Evolutionary conservation across 2,329 filamentous ascomycete species (phyloP), one percentile per base, ranked within the genome.

Genomic region (Corynespora cassiicola): DNA sequence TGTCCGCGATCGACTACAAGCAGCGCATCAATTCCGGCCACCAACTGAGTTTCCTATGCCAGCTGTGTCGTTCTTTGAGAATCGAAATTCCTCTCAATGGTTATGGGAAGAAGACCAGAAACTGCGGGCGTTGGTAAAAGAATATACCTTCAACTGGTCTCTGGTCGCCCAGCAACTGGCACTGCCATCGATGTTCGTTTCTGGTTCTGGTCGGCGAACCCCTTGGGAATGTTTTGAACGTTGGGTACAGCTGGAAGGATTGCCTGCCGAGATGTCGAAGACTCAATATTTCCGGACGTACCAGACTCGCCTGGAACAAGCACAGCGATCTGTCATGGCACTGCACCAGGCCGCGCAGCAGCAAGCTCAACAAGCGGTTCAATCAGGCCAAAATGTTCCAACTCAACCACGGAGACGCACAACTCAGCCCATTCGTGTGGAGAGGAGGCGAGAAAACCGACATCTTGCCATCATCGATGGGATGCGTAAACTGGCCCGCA

Each of bases 201-300:
- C 91, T 14, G 90, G 89, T 2, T 84, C 90, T 8, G 92, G 97
- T 64, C 81, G 94, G 46, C 82, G 94, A 31, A 97, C 92, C 3
- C 90, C 92, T 0, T 99, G 94, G 94, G 94, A 99, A 71, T 99
- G 94, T 64, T 99, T 99, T 57, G 94, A 99, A 69, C 82, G 94
- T 27, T 99, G 92, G 92, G 87, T 96, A 37, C 85, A 88, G 53
- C 75, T 97, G 9, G 94, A 97, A 70, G 90, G 91, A 1, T 75
- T 96, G 23, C 92, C 94, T 4, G 82, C 86, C 8, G 94, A 99
- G 51, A 95, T 97, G 86, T 85, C 87, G 12, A 96, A 96, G 72
- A 96, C 90, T 1, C 87, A 91, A 28, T 99, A 97, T 65, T 99
- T 97, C 77, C 89, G 90, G 59, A 82, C 81, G 8, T 86, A 85